Evolutionary conservation across 1,284 basidiomycete species (phyloP).

Genomic region (Boletus smithii): DNA sequence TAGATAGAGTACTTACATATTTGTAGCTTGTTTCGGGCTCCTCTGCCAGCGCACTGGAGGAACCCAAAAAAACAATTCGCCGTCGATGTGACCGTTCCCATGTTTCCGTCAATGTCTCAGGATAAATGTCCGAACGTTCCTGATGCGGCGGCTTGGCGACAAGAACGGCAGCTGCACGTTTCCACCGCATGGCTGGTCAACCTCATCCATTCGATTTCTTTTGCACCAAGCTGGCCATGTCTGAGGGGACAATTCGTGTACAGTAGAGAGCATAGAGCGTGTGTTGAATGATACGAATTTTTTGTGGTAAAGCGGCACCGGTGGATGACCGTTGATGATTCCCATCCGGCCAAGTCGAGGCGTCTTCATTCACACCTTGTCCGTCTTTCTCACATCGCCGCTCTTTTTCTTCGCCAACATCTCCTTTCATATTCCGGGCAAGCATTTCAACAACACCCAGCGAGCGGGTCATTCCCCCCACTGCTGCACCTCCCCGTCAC

Average conservation of each 20-base stretch:
- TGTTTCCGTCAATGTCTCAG: neutral
- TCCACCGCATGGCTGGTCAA: constrained; percentile 12
- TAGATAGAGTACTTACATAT: no score
- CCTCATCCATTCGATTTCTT: neutral
- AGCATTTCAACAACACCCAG: neutral
- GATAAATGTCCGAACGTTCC: neutral
- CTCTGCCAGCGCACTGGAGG: neutral
- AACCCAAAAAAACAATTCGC: constrained; percentile 1
- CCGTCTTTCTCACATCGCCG: constrained; percentile 13
- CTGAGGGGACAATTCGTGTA: neutral
- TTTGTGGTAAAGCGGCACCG: neutral
- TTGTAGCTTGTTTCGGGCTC: neutral
- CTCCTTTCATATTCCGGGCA: constrained; percentile 8
- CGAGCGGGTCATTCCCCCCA: constrained; percentile 3
- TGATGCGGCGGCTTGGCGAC: no score
- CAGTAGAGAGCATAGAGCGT: neutral
- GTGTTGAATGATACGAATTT: neutral
- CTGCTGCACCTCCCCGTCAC: constrained; percentile 1
- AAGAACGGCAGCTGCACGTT: no score
- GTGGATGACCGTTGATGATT: constrained; percentile 29
- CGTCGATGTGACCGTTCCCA: constrained; percentile 1
- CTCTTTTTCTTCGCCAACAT: constrained; percentile 17
- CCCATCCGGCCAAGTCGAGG: constrained; percentile 1
- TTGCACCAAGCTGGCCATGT: neutral
- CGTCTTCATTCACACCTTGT: constrained; percentile 9